phyloP scores from a whole-genome alignment of 2,329 filamentous ascomycete genomes.

The Alternaria ventricosa region DNA sequence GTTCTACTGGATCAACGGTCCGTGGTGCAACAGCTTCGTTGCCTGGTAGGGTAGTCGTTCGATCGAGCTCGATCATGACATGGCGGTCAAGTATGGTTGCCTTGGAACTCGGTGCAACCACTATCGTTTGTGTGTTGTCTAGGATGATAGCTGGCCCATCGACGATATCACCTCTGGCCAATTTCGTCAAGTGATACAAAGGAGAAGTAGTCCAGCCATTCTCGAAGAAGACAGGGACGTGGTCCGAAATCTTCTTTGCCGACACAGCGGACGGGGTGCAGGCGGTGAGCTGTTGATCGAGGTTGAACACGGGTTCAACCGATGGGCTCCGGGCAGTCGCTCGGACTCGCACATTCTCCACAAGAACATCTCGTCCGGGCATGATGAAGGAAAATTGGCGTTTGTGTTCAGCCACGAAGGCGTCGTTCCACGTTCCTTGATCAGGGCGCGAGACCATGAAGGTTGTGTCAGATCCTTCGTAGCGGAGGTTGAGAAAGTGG shows the following conservation, averaged over 20 bases:
- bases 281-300: slow-evolving; percentile 23
- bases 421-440: slow-evolving; percentile 42
- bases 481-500: slow-evolving; percentile 54
- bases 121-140: slow-evolving; percentile 56
- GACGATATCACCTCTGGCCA: slow-evolving; percentile 26
- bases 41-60: neutral
- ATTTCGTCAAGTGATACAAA: slow-evolving; percentile 28
- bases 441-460: slow-evolving; percentile 50
- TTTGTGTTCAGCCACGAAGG: slow-evolving; percentile 48
- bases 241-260: neutral
- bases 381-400: slow-evolving; percentile 55
- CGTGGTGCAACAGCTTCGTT: neutral
- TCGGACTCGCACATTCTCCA: slow-evolving; percentile 55
- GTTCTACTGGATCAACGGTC: slow-evolving; percentile 11
- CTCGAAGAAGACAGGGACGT: slow-evolving; percentile 31
- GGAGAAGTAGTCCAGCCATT: slow-evolving; percentile 25
- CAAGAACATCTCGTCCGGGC: slow-evolving; percentile 48
- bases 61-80: slow-evolving; percentile 47
- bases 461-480: slow-evolving; percentile 53
- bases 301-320: slow-evolving; percentile 11
- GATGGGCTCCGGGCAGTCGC: slow-evolving; percentile 29
- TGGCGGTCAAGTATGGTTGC: slow-evolving; percentile 49
- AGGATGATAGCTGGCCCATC: slow-evolving; percentile 42
- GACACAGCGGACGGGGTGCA: slow-evolving; percentile 7
- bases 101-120: slow-evolving; percentile 48